These are phyloP conservation scores for Takashimella tepidaria DNA, from an alignment of 1,284 basidiomycete genomes.

Conservation along the genomic window DNA sequence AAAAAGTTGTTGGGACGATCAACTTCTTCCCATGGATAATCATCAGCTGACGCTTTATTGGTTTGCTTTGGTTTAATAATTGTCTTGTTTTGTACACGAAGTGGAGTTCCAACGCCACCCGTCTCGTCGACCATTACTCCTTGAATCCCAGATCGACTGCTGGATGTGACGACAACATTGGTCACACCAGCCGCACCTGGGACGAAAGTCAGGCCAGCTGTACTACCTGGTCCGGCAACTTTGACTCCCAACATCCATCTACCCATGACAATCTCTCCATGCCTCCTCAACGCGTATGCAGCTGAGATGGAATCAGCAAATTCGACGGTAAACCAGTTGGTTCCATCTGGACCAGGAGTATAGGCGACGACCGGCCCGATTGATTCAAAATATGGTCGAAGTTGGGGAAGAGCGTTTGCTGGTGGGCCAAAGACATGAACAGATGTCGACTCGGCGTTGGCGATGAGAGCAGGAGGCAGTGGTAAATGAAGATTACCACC, in stretches of 20 bases:
- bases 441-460: constrained; percentile 26
- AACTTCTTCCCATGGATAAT: constrained; percentile 34
- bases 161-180: constrained; percentile 6
- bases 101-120: constrained; percentile 21
- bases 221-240: constrained; percentile 24
- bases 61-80: constrained; percentile 24
- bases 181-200: not conserved
- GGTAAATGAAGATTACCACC: constrained; percentile 14
- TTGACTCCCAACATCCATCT: constrained; percentile 42
- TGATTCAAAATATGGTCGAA: constrained; percentile 31
- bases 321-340: constrained; percentile 39
- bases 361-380: constrained; percentile 33
- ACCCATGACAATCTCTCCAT: constrained; percentile 40
- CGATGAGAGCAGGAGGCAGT: constrained; percentile 27
- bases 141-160: not conserved
- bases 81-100: constrained; percentile 19
- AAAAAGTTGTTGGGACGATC: constrained; percentile 26
- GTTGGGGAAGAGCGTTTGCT: constrained; percentile 20
- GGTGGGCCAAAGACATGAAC: constrained; percentile 44
- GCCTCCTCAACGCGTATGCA: constrained; percentile 32
- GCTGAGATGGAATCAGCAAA: constrained; percentile 30
- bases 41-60: constrained; percentile 15
- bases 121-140: not conserved
- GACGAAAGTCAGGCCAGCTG: constrained; percentile 24
- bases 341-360: constrained; percentile 34